Evolutionary conservation across 2,329 filamentous ascomycete genomes (phyloP).

Genomic region (Drechmeria coniospora): DNA sequence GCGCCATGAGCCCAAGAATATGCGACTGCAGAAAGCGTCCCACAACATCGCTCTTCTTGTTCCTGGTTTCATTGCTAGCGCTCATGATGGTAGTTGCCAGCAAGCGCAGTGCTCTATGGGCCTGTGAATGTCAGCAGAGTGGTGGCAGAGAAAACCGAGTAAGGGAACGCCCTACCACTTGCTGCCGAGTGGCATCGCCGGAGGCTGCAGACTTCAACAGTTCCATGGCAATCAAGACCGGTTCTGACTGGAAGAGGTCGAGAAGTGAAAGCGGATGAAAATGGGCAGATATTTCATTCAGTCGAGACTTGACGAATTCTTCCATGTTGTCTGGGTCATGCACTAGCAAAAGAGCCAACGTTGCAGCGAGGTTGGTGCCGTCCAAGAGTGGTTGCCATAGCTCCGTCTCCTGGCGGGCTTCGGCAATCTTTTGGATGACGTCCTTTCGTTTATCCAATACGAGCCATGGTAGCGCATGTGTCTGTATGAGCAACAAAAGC

Average conservation of each 20-base stretch:
- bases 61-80: constrained; percentile 25
- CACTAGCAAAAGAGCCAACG: constrained; percentile 42
- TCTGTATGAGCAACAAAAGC: constrained; percentile 62
- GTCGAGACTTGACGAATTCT: constrained; percentile 48
- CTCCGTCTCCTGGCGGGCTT: constrained; percentile 57
- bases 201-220: constrained; percentile 69
- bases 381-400: constrained; percentile 40
- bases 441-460: constrained; percentile 66
- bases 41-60: constrained; percentile 41
- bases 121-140: constrained; percentile 21
- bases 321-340: constrained; percentile 45
- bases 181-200: constrained; percentile 38
- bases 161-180: constrained; percentile 47
- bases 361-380: constrained; percentile 38
- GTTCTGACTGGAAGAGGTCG: constrained; percentile 58
- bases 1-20: constrained; percentile 73
- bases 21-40: constrained; percentile 68
- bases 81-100: constrained; percentile 27
- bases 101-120: constrained; percentile 29
- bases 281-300: constrained; percentile 53
- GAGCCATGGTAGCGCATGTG: constrained; percentile 71
- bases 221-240: constrained; percentile 62
- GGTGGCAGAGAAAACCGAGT: constrained; percentile 3
- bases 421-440: constrained; percentile 66
- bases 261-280: constrained; percentile 53